Base-by-base conservation (phyloP, 768 basidiomycete genomes). In the Trametopsis cervina region DNA sequence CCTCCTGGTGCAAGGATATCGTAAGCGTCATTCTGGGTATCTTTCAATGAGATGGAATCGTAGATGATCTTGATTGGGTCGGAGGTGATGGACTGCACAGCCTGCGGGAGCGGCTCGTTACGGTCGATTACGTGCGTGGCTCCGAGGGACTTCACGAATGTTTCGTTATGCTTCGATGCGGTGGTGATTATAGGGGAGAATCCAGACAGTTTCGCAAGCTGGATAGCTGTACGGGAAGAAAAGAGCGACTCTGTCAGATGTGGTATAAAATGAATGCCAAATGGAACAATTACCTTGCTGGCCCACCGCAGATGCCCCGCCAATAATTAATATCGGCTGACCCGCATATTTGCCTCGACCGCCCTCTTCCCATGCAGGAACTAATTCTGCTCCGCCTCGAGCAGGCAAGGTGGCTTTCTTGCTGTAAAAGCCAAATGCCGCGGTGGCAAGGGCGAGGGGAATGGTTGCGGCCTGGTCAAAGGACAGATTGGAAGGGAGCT, bases 171-270 rank as follows among this genome's bases (percentile, higher is more conserved):
- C 20, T 49, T 38, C 5, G 63, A 65, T 4, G 60, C 60, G 15
- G 62, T 65, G 17, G 57, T 46, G 33, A 65, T 59, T 54, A 65
- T 63, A 27, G 63, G 62, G 4, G 60, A 62, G 48, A 61, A 65
- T 0, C 62, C 62, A 7, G 63, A 62, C n/a, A 65, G 50, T 33
- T 46, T 55, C 12, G 61, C 62, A 13, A 60, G 25, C 42, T 65
- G 63, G 24, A 65, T 54, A 1, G 47, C 63, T 61, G 46, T 11
- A 20, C 11, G 18, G 10, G n/a, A 23, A 40, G 27, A 11, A 53
- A 24, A 52, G 40, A 7, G 37, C 44, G 11, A 46, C 15, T 33
- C 15, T 15, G 9, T 33, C 15, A 33, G 29, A 7, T 33, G 29
- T 7, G 29, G 15, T 7, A 15, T 7, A 33, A 33, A 33, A 33